A percentile compares a stretch with the other conserved stretches of the same genome.
phyloP scores from a whole-genome alignment of 176 grass and related monocot genomes.

The Saccharum spontaneum region DNA sequence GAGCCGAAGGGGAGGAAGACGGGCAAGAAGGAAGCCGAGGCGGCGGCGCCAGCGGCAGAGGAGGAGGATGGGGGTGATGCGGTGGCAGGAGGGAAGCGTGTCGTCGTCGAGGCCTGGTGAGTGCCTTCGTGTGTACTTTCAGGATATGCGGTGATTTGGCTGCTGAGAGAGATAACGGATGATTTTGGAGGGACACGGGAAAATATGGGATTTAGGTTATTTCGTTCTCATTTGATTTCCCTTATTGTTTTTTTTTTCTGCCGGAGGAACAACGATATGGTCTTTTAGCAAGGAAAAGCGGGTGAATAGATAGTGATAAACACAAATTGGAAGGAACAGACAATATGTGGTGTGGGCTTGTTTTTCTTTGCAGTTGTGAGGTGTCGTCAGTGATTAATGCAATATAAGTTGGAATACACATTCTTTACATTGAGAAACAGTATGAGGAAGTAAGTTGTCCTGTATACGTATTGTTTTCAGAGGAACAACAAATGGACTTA shows the following conservation, averaged over 20 bases:
- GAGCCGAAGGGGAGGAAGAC: slow-evolving; percentile 33
- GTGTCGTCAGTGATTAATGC: not conserved
- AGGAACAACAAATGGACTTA: not conserved
- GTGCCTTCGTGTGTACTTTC: not conserved
- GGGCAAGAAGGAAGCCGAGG: slow-evolving; percentile 15
- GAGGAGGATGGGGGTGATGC: not conserved
- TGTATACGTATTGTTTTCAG: not conserved
- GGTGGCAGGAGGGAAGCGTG: slow-evolving; percentile 18
- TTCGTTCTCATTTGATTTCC: not conserved
- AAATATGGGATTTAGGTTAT: not conserved
- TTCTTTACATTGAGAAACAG: not conserved
- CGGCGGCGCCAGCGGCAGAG: not conserved
- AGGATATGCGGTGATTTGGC: not conserved
- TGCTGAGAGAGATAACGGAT: not conserved
- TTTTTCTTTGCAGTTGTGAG: not conserved
- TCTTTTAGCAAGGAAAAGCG: not conserved
- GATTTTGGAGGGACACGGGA: not conserved
- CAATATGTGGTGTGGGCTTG: not conserved
- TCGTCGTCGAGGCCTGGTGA: slow-evolving; percentile 57
- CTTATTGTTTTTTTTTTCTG: not conserved
- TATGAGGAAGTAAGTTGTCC: not conserved
- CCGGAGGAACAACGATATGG: too few species aligned
- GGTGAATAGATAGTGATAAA: not conserved
- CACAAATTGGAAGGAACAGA: not conserved
- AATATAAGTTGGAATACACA: not conserved